Conservation (phyloP, 208 protist species). For the Leishmania tarentolae region DNA sequence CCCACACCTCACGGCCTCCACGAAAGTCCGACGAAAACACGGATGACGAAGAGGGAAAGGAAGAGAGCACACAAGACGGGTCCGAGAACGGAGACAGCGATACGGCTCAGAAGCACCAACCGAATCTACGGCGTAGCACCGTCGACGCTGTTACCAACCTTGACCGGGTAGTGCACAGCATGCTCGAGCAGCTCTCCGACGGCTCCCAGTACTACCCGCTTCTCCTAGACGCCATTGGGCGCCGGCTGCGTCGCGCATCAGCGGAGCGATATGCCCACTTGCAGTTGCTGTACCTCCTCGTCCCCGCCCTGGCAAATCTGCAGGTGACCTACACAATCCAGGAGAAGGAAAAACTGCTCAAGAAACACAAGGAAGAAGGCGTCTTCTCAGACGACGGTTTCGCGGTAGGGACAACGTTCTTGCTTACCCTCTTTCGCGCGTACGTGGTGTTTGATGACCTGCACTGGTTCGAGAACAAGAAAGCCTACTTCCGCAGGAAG, state of each 20-base stretch:
- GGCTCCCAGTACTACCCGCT: conserved; percentile 96
- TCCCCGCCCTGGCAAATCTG: conserved; percentile 95
- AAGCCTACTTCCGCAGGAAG: conserved; percentile 15
- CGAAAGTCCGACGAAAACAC: not conserved
- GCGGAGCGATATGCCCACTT: conserved; percentile 75
- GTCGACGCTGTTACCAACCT: conserved; percentile 70
- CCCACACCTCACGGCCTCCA: not conserved
- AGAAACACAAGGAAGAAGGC: conserved; percentile 84
- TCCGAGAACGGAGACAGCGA: conserved; percentile 5
- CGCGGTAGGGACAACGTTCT: conserved; percentile 94
- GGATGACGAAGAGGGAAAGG: conserved; percentile 5
- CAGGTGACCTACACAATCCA: conserved; percentile 94
- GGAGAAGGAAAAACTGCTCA: conserved; percentile 94
- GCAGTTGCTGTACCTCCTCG: conserved; percentile 94
- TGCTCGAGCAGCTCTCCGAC: conserved; percentile 90
- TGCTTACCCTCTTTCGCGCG: conserved; percentile 95
- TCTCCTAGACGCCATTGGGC: conserved; percentile 92
- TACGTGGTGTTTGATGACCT: conserved; percentile 92
- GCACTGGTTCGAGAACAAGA: conserved; percentile 95
- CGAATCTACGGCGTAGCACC: conserved; percentile 32
- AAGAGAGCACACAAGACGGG: conserved; percentile 8
- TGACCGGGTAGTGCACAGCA: conserved; percentile 74
- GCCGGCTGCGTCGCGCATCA: conserved; percentile 39
- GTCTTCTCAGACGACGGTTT: conserved; percentile 98
- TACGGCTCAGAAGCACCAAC: conserved; percentile 13